Base-by-base conservation (phyloP, 78 protist species). In the Dictyostelium citrinum region DNA sequence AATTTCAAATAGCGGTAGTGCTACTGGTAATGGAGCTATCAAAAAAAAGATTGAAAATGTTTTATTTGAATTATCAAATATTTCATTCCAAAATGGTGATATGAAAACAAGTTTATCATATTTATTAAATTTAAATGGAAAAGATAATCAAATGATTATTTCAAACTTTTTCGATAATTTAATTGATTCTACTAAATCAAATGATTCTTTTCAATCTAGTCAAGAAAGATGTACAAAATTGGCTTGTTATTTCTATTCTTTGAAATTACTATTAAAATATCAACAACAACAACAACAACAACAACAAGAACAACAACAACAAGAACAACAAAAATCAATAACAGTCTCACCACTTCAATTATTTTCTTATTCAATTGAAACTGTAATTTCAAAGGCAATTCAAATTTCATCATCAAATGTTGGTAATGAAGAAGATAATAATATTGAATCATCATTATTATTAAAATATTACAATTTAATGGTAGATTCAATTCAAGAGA, bases 241-340 rank as follows among this genome's bases (percentile, higher is more conserved):
- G 12, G 93, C 93, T 5, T 88, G 93, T 64, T 88, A 88, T 35
- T 88, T 49, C 60, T 88, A 78, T 49, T 76, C 93, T 5, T 22
- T 78, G 14, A 35, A 43, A 14, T 12, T 67, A 2, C 29, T 88
- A 29, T 68, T 82, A 80, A 14, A 14, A 74, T 14, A 55, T 20
- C 64, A 55, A 49, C 17, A 49, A 4, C 14, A 49, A 49, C 22
- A 31, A 70, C 2, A 10, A 14, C 22, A 49, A 49, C 17, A 49
- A 49, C n/a, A 49, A 14, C 60, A 49, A 49, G 9, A 49, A 16
- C 60, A 49, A 16, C 6, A 49, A 16, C 60, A 49, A 49, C 60
- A 49, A 55, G 10, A 31, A 72, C 37, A 37, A 35, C 16, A 27
- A 31, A 31, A 55, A 55, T 55, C 27, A 55, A 55, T 2, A 67